phyloP scores from a whole-genome alignment of 139 green algal genomes.

The Chlorella sorokiniana region DNA sequence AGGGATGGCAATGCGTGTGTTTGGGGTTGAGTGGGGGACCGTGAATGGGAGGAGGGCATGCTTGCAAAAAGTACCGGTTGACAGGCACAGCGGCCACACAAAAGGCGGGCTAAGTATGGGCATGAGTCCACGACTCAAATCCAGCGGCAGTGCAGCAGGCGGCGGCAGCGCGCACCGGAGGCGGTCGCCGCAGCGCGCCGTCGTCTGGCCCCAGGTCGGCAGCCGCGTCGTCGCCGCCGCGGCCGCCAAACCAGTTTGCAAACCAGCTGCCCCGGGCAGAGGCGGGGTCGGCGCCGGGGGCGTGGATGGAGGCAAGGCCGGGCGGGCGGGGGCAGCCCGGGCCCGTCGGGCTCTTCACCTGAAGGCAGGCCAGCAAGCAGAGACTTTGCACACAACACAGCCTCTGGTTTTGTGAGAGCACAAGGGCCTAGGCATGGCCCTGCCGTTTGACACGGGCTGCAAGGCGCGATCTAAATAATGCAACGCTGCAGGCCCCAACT shows the following conservation, averaged over 20 bases:
- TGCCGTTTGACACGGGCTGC: too few relatives aligned
- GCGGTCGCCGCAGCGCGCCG: conserved; percentile 13
- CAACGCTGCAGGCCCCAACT: too few relatives aligned
- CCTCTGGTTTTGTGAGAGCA: too few relatives aligned
- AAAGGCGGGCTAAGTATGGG: too few relatives aligned
- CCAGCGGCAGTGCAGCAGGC: neutral
- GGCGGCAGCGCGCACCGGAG: neutral
- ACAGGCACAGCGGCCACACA: neutral
- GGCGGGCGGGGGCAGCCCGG: neutral
- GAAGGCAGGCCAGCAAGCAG: too few relatives aligned
- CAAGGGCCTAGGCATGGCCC: too few relatives aligned
- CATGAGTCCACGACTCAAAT: neutral
- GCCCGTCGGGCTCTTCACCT: neutral
- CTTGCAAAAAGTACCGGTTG: neutral
- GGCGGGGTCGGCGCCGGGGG: neutral
- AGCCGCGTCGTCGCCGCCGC: neutral
- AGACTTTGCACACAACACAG: too few relatives aligned
- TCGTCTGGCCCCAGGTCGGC: neutral
- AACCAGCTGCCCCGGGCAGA: conserved; percentile 44
- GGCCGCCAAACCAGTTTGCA: conserved; percentile 33
- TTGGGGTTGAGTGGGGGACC: neutral
- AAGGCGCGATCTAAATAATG: too few relatives aligned
- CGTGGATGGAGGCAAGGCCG: conserved; percentile 13
- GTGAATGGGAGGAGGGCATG: neutral
- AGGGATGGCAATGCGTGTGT: neutral